Evolutionary conservation across 2,329 filamentous ascomycete species (phyloP), one percentile per base, ranked within the genome.

Genomic region (Fusarium sp.): DNA sequence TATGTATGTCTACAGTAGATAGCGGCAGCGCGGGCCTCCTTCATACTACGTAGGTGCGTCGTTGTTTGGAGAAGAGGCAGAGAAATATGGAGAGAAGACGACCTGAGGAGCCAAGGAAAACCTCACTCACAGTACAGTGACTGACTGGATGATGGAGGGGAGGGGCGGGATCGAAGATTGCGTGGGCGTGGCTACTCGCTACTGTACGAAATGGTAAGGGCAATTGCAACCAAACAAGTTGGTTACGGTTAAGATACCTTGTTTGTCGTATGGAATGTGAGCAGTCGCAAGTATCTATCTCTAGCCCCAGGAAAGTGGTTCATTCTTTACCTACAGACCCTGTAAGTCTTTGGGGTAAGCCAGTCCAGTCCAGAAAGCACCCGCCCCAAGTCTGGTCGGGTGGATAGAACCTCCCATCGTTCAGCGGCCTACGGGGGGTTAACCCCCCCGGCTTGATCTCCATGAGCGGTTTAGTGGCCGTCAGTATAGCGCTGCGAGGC

Each of bases 121-220:
- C 45, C 55, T 54, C 66, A 61, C n/a, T 41, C 39, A 45, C 39
- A 34, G 32, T 32, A 34, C 32, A 39, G 24, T 41, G 34, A 51
- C 39, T 41, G 34, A 51, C 39, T 32, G 51, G 41, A 59, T 61
- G 69, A 61, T 69, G 57, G 56, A 73, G 58, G 70, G 74, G 62
- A 73, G 73, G 73, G 73, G 72, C 72, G 72, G 73, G 72, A 75
- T 73, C 72, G 72, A 75, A 72, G 63, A 72, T 48, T 70, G 66
- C 59, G 39, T 71, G 55, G 63, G 68, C 55, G 38, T 65, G 50
- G 64, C 51, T 61, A 24, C 57, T 60, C 45, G 28, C 56, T 52
- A 67, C 64, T 44, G 44, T 59, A 67, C 62, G 64, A 67, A 67
- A 67, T 67, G 38, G 56, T 51, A 48, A 41, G 60, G 54, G 57